These are phyloP conservation scores for Fistulinella prunicolor DNA, from an alignment of 768 basidiomycete genomes.

Conservation along the genomic window DNA sequence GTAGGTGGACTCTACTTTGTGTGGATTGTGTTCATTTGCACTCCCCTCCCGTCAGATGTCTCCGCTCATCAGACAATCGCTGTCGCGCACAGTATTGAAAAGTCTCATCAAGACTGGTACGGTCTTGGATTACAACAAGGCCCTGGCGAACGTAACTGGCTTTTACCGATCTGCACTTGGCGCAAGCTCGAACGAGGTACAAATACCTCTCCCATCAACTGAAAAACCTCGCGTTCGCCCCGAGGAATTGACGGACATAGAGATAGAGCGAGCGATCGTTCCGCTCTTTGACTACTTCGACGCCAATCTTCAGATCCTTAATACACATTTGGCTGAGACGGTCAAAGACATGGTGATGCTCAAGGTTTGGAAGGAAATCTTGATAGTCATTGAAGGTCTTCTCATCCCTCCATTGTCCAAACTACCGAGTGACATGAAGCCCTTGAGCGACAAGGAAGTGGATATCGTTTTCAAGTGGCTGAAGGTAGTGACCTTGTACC, in stretches of 20 bases:
- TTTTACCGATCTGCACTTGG: slow-evolving; percentile 79
- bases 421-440: slow-evolving; percentile 82
- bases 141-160: slow-evolving; percentile 77
- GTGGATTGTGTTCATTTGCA: not conserved
- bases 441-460: slow-evolving; percentile 91
- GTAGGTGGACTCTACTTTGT: not conserved
- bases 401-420: slow-evolving; percentile 91
- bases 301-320: slow-evolving; percentile 85
- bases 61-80: slow-evolving; percentile 84
- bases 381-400: slow-evolving; percentile 80
- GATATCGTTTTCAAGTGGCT: slow-evolving; percentile 99
- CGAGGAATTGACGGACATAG: slow-evolving; percentile 84
- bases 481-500: slow-evolving; percentile 50
- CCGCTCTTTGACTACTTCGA: slow-evolving; percentile 97
- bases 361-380: slow-evolving; percentile 93
- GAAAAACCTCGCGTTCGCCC: slow-evolving; percentile 79
- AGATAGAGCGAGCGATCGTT: slow-evolving; percentile 90
- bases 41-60: slow-evolving; percentile 63
- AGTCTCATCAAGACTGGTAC: slow-evolving; percentile 63
- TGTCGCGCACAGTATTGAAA: slow-evolving; percentile 76
- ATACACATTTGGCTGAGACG: slow-evolving; percentile 78
- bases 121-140: slow-evolving; percentile 86
- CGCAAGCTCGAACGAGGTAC: slow-evolving; percentile 61
- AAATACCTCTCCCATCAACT: slow-evolving; percentile 66
- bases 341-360: slow-evolving; percentile 92